These are phyloP conservation scores for Vickermania spadyakhi DNA, from an alignment of 208 protist species.

Conservation along the genomic window DNA sequence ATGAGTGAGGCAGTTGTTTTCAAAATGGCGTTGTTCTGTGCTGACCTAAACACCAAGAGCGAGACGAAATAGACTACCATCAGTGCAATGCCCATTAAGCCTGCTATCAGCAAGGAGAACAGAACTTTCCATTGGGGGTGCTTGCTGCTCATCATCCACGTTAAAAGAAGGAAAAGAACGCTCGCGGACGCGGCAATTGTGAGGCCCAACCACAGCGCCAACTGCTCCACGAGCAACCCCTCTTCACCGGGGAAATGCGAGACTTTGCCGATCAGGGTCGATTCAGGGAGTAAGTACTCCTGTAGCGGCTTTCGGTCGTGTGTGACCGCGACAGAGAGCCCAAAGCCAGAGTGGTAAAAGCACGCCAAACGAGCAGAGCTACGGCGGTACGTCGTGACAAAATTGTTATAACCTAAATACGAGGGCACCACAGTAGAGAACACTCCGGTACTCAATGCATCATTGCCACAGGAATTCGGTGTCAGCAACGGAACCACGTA, in stretches of 20 bases:
- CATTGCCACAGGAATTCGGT: not conserved
- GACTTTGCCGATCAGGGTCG: not conserved
- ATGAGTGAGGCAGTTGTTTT: not conserved
- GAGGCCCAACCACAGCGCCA: slow-evolving; percentile 1
- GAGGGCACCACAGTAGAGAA: not conserved
- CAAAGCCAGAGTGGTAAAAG: not conserved
- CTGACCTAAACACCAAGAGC: not conserved
- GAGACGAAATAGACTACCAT: not conserved
- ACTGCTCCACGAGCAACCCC: not conserved
- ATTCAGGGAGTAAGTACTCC: too few species aligned
- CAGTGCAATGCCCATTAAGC: not conserved
- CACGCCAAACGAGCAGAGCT: not conserved
- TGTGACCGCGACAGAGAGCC: not conserved
- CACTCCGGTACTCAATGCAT: not conserved
- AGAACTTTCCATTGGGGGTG: not conserved
- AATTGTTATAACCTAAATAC: not conserved
- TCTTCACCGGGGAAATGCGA: not conserved
- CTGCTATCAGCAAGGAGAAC: not conserved
- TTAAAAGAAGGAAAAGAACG: not conserved
- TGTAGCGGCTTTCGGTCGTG: not conserved
- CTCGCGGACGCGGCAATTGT: not conserved
- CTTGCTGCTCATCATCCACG: not conserved
- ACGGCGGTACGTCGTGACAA: not conserved
- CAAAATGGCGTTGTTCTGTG: not conserved
- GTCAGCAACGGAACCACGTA: not conserved